Percentiles rank a stretch among this genome's conserved stretches.
These are phyloP conservation scores for Lathyrus sativus DNA, from an alignment of 306 rosid species.

Conservation along the genomic window DNA sequence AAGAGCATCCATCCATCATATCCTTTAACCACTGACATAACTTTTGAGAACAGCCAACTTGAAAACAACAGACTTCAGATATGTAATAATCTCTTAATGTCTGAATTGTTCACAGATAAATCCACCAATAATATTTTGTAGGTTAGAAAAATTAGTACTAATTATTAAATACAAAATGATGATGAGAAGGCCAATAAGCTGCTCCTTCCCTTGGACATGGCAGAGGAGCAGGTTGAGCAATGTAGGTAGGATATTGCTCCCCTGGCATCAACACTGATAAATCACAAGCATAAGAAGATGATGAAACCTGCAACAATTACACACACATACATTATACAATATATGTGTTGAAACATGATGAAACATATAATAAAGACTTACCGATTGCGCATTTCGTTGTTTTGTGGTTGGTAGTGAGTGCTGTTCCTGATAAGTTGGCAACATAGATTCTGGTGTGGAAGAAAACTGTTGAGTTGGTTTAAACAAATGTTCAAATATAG, in stretches of 20 bases:
- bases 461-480: conserved; percentile 72
- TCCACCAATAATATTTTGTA: conserved; percentile 17
- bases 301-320: conserved; percentile 50
- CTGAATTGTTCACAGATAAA: conserved; percentile 33
- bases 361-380: conserved; percentile 40
- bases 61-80: conserved; percentile 8
- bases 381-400: conserved; percentile 54
- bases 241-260: conserved; percentile 74
- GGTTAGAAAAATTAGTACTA: conserved; percentile 32
- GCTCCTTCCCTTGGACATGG: conserved; percentile 75
- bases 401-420: conserved; percentile 48
- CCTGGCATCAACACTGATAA: conserved; percentile 93
- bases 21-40: neutral
- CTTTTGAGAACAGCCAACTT: conserved; percentile 15
- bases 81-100: conserved; percentile 32
- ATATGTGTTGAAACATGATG: neutral
- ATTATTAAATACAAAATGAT: conserved; percentile 49
- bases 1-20: neutral
- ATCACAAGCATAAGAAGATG: conserved; percentile 58
- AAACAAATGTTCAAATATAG: conserved; percentile 86
- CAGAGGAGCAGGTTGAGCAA: conserved; percentile 88
- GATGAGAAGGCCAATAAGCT: conserved; percentile 77
- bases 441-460: conserved; percentile 52
- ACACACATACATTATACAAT: neutral
- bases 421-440: conserved; percentile 45